These are phyloP conservation scores for Voacanga thouarsii DNA, from an alignment of 257 asterid genomes.

Conservation along the genomic window DNA sequence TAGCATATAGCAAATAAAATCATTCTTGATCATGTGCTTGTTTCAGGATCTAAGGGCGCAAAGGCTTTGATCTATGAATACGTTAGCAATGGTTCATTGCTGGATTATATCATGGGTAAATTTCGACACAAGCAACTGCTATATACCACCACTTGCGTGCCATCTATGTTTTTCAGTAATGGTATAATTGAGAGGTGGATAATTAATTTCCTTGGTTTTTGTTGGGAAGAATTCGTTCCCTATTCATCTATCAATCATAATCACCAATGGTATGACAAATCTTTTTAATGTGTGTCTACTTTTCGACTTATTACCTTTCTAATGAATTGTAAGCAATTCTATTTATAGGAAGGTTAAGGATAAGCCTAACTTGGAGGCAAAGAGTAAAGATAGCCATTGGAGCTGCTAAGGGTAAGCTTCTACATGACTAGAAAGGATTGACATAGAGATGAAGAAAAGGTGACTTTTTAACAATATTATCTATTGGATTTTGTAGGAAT, in stretches of 20 bases:
- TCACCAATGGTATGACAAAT: neutral
- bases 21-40: neutral
- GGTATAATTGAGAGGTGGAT: too few relatives aligned
- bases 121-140: neutral
- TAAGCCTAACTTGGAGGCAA: conserved; percentile 72
- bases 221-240: neutral
- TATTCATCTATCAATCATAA: neutral
- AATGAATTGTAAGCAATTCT: neutral
- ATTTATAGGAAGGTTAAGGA: conserved; percentile 54
- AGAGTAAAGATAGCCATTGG: conserved; percentile 73
- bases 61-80: conserved; percentile 67
- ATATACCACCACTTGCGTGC: too few relatives aligned
- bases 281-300: neutral
- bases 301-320: neutral
- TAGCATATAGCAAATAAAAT: neutral
- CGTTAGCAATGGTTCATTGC: conserved; percentile 69
- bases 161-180: too few relatives aligned
- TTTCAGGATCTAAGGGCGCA: conserved; percentile 47
- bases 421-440: neutral
- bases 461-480: neutral
- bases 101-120: conserved; percentile 67
- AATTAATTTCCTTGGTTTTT: too few relatives aligned
- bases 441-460: neutral
- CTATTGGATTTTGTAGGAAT: conserved; percentile 40
- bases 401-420: conserved; percentile 63